Conservation (phyloP, 495 filamentous ascomycete genomes). For the Neurospora sp. region DNA sequence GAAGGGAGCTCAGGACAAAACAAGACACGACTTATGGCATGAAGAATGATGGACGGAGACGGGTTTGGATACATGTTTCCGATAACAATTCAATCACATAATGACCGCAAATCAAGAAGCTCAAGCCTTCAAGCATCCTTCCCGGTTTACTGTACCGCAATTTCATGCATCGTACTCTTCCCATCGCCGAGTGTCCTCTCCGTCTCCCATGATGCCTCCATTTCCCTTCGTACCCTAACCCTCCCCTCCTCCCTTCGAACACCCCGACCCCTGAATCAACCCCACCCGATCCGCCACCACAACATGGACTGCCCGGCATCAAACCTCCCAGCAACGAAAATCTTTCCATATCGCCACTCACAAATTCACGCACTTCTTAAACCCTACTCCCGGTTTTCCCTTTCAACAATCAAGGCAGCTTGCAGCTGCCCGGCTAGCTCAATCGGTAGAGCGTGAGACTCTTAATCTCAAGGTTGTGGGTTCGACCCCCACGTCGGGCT, state of each 20-base stretch:
- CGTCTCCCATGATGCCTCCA: not conserved
- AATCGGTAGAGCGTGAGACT: slow-evolving; percentile 69
- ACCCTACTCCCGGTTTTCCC: rapidly evolving
- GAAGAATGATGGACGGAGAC: not conserved
- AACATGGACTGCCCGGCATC: not conserved
- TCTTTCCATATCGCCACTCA: not conserved
- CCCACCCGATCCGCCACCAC: not conserved
- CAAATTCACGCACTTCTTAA: not conserved
- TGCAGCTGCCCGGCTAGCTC: slow-evolving; percentile 42
- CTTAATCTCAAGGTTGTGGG: slow-evolving; percentile 53
- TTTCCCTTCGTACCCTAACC: not conserved
- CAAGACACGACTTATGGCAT: not conserved
- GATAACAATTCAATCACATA: not conserved
- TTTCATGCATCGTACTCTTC: rapidly evolving
- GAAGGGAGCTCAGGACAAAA: too few species aligned
- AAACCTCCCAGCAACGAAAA: not conserved
- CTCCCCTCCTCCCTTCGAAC: not conserved
- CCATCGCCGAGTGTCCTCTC: not conserved
- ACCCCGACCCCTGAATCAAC: not conserved
- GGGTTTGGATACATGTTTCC: not conserved
- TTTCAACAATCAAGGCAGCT: not conserved
- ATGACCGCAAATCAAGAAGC: too few species aligned
- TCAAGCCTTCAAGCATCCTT: too few species aligned
- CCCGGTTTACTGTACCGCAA: too few species aligned
- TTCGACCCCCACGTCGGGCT: not conserved